Evolutionary conservation across 352 stramenopile genomes (phyloP), one percentile per base, ranked within the genome.

Genomic region (Saprolegnia diclina): DNA sequence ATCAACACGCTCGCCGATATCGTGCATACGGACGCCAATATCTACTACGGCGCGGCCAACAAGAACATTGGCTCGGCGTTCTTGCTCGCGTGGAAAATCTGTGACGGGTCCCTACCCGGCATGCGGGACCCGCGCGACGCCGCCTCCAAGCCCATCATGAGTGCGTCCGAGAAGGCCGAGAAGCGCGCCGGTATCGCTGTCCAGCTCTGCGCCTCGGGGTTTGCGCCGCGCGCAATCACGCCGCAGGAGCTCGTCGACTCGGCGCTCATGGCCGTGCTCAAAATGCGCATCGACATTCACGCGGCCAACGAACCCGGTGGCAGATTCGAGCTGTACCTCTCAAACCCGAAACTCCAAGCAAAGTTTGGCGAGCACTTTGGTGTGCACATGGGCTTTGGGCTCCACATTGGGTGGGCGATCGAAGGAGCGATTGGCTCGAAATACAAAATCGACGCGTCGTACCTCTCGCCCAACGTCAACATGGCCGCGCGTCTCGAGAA

Each of bases 381-480:
- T 35, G 91, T 99, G 4, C 85, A 96, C 63, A 76, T 99, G 59
- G 94, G 97, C 64, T 99, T 98, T 79, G 97, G 97, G 0, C 79
- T 99, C 56, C 96, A 99, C 73, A 90, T 98, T 19, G 97, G 97
- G 16, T 99, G 97, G 97, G 96, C 96, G 0, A 98, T 99, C 46
- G 97, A 99, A 80, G 97, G 97, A 26, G 95, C 96, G 0, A 98
- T 99, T 64, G 97, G 97, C 29, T 98, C 91, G 19, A 76, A 92
- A 32, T 98, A 98, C 82, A 99, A 99, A 76, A 98, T 99, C 56
- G 97, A 99, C 78, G 96, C 96, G 32, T 98, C 95, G 0, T 99
- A 99, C 69, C 76, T 99, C 1, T 98, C 92, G 4, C 96, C 96
- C 5, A 96, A 99, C 74, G 96, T 99, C 13, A 99, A 99, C 78